A percentile compares a stretch with the other conserved stretches of the same genome.
Conservation (phyloP, 2,329 filamentous ascomycete species). For the Ascochyta pisi region DNA sequence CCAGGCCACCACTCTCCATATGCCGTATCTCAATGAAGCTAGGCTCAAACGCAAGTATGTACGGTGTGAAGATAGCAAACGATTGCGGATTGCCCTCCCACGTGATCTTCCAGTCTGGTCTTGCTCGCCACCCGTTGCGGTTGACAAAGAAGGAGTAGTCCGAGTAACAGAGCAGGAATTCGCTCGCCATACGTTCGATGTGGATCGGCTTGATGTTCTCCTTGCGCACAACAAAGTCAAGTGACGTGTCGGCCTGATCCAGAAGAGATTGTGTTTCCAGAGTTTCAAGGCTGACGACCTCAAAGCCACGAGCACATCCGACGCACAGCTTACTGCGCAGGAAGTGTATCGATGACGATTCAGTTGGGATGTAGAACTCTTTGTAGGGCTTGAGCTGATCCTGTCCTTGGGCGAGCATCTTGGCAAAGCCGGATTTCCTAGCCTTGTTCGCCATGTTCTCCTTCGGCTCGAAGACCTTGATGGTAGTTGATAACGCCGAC, state of each 20-base stretch:
- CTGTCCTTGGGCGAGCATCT: constrained; percentile 92
- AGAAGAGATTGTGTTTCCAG: constrained; percentile 97
- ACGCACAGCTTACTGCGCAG: constrained; percentile 96
- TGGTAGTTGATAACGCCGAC: constrained; percentile 88
- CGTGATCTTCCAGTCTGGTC: constrained; percentile 95
- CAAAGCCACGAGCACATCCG: constrained; percentile 92
- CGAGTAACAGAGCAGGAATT: constrained; percentile 97
- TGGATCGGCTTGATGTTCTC: constrained; percentile 95
- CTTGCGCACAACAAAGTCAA: constrained; percentile 94
- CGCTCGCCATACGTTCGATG: constrained; percentile 94
- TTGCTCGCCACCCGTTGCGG: constrained; percentile 93
- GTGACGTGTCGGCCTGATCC: constrained; percentile 95
- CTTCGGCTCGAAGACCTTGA: constrained; percentile 99
- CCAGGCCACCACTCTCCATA: constrained; percentile 87
- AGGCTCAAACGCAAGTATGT: constrained; percentile 95
- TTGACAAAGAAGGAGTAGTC: constrained; percentile 99
- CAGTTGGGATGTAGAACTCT: constrained; percentile 98
- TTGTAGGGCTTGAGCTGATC: constrained; percentile 84
- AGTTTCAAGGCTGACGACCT: constrained; percentile 94
- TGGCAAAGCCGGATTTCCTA: constrained; percentile 93
- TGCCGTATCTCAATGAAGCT: constrained; percentile 97
- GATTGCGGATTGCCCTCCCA: constrained; percentile 94
- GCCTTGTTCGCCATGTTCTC: constrained; percentile 92
- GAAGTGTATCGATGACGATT: constrained; percentile 98
- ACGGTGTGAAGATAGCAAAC: constrained; percentile 95